A percentile compares a stretch with the other conserved stretches of the same genome.
Evolutionary conservation across 345 rosid genomes (phyloP).

Genomic region (Litchi chinensis): DNA sequence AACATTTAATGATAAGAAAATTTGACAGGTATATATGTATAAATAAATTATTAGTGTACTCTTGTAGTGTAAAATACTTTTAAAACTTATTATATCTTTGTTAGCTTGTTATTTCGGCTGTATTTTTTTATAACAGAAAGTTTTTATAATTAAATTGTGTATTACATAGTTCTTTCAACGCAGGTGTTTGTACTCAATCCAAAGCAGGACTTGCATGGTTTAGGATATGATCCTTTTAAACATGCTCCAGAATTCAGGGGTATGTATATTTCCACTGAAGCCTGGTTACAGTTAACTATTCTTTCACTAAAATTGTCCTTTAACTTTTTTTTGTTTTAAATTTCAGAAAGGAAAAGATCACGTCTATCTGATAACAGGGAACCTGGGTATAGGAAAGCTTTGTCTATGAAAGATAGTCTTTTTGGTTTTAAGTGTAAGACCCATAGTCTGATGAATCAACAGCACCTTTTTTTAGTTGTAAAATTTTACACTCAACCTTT

Average conservation of each 20-base stretch:
- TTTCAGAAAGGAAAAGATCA: constrained; percentile 73
- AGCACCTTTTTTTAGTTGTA: constrained; percentile 12
- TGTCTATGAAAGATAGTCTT: constrained; percentile 64
- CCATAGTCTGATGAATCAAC: constrained; percentile 18
- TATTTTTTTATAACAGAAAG: not conserved
- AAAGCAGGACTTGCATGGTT: constrained; percentile 88
- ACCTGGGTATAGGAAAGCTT: constrained; percentile 49
- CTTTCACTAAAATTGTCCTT: constrained; percentile 8
- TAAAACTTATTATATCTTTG: not conserved
- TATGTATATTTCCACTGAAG: constrained; percentile 33
- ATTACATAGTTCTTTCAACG: constrained; percentile 26
- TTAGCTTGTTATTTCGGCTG: not conserved
- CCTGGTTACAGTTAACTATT: constrained; percentile 19
- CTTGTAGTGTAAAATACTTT: not conserved
- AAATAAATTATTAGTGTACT: not conserved
- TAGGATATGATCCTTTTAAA: constrained; percentile 92
- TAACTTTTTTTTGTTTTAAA: constrained; percentile 20
- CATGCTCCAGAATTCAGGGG: constrained; percentile 99
- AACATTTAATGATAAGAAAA: not conserved
- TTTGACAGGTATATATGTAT: not conserved
- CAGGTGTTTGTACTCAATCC: constrained; percentile 80
- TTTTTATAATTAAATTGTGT: not conserved
- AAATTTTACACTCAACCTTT: constrained; percentile 9
- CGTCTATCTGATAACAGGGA: constrained; percentile 52
- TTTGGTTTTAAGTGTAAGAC: constrained; percentile 81